Conservation (phyloP, 2,329 filamentous ascomycete species). For the Colletotrichum sp. region DNA sequence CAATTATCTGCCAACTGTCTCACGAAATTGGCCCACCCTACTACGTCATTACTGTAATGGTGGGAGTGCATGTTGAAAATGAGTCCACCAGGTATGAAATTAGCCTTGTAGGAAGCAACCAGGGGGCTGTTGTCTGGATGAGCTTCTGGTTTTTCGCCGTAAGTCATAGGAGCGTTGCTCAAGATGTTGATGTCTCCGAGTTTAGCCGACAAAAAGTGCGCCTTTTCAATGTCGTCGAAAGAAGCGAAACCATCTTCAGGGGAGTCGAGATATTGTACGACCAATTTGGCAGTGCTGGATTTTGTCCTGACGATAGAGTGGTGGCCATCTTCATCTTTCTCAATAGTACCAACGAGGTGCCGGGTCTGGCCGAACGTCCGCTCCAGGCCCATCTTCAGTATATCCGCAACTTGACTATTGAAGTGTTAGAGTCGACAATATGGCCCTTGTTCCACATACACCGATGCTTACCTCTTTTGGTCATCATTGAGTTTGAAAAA, state of each 20-base stretch:
- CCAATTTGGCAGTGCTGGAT: conserved; percentile 36
- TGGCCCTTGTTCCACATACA: accelerated
- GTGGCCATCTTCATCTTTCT: conserved; percentile 37
- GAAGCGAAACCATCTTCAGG: conserved; percentile 25
- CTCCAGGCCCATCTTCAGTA: conserved; percentile 40
- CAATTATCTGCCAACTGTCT: conserved; percentile 50
- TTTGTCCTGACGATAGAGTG: conserved; percentile 41
- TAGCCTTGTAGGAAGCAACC: conserved; percentile 43
- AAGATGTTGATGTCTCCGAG: conserved; percentile 38
- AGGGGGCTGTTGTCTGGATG: conserved; percentile 36
- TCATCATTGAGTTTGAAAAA: conserved; percentile 41
- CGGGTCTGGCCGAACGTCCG: conserved; percentile 39
- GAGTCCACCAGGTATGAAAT: conserved; percentile 45
- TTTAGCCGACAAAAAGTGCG: conserved; percentile 34
- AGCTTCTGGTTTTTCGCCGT: conserved; percentile 44
- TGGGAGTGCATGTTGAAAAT: conserved; percentile 47
- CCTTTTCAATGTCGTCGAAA: conserved; percentile 39
- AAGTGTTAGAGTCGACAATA: background rate
- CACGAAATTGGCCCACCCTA: conserved; percentile 42
- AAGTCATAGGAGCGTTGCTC: conserved; percentile 42
- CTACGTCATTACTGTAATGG: conserved; percentile 48
- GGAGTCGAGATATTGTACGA: conserved; percentile 41
- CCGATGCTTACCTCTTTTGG: conserved; percentile 25
- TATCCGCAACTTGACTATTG: conserved; percentile 20
- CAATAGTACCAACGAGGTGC: conserved; percentile 43